Evolutionary conservation across 176 grass and related monocot species (phyloP), one percentile per base, ranked within the genome.

Genomic region (Raddia guianensis): DNA sequence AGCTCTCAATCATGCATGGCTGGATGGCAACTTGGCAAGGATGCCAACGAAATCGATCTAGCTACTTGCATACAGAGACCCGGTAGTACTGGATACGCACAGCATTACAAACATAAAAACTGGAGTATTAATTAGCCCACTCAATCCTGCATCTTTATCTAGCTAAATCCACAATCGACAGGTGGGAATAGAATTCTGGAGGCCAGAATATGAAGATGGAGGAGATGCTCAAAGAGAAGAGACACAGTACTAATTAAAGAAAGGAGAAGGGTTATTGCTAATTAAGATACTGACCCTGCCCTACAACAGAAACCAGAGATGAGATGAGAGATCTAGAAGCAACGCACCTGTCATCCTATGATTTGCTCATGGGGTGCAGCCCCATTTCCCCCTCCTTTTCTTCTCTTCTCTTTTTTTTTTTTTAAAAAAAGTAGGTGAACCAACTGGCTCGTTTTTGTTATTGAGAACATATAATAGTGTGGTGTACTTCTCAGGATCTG

Each of bases 221-320:
- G 27, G 27, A 68, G 72, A 77, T 82, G 83, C 78, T 78, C 77
- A 86, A 86, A 82, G 78, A 86, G 85, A 86, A 61, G 83, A 72
- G 73, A 82, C 66, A 82, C 43, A n/a, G n/a, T n/a, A 27, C 27
- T 27, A 27, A 62, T 19, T 78, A 73, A 86, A 82, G n/a, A 77
- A 90, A 42, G 0, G 4, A 45, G 5, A 19, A 0, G 54, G 40
- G 83, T 78, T 90, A 82, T 40, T 48, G 68, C 33, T 80, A 88
- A 88, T n/a, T 80, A 88, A 88, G 58, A 79, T 83, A 83, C n/a
- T 56, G 2, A 8, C 9, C 6, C 48, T 21, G 49, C n/a, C 53
- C 27, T 50, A 15, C 15, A 68, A 0, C 8, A 16, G 10, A 44
- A 45, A 7, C 9, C 4, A 52, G 27, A 27, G 27, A 27, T 27